A percentile compares a stretch with the other conserved stretches of the same genome.
Evolutionary conservation across 2,329 filamentous ascomycete genomes (phyloP).

Genomic region (Fusarium redolens): DNA sequence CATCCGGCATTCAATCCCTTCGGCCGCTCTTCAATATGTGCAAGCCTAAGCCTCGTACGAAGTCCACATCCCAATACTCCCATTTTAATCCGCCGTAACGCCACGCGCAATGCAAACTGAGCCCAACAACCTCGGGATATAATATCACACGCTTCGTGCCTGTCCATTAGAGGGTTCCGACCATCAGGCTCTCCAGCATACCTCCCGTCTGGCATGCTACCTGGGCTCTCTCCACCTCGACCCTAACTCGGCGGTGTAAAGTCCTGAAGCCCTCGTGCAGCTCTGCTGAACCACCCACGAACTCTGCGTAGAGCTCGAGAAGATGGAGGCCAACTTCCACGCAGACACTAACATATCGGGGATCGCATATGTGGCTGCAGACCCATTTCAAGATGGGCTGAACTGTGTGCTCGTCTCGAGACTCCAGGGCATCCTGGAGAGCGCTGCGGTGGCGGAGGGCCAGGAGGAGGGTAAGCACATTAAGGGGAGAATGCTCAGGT

Average conservation of each 20-base stretch:
- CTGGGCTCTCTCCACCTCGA: constrained; percentile 85
- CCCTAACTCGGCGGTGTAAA: constrained; percentile 76
- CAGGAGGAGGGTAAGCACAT: constrained; percentile 80
- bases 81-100: constrained; percentile 45
- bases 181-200: constrained; percentile 81
- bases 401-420: constrained; percentile 83
- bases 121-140: constrained; percentile 39
- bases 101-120: constrained; percentile 45
- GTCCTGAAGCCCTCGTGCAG: constrained; percentile 77
- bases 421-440: constrained; percentile 80
- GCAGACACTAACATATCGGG: constrained; percentile 82
- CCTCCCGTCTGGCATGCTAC: constrained; percentile 84
- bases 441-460: constrained; percentile 90
- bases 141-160: constrained; percentile 23
- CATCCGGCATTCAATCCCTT: not conserved
- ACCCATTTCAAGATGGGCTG: constrained; percentile 88
- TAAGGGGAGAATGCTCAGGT: constrained; percentile 68
- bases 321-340: constrained; percentile 86
- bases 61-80: constrained; percentile 37
- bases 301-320: constrained; percentile 87
- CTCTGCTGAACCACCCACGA: constrained; percentile 77
- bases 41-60: constrained; percentile 34
- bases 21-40: constrained; percentile 6
- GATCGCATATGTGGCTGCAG: constrained; percentile 82
- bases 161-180: constrained; percentile 43